Conservation (phyloP, 176 grass and related monocot species). For the Secale cereale region DNA sequence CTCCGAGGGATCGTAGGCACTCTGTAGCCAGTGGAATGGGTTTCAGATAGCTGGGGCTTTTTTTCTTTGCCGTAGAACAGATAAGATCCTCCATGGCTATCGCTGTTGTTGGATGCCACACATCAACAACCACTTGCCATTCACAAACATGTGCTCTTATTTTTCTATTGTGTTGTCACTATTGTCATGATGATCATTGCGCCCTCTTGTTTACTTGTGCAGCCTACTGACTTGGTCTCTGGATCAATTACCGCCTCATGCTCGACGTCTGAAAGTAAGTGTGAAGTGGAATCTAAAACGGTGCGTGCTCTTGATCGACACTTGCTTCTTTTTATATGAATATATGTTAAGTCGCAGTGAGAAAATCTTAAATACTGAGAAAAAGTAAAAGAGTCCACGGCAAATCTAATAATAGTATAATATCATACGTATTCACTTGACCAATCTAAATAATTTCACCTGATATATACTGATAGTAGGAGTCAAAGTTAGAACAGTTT, state of each 20-base stretch:
- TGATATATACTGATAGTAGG: background rate
- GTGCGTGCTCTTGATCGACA: background rate
- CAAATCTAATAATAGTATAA: too few relatives aligned
- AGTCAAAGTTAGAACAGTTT: background rate
- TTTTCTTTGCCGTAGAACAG: slow-evolving; percentile 18
- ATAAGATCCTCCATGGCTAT: slow-evolving; percentile 28
- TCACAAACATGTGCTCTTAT: slow-evolving; percentile 29
- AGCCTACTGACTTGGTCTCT: slow-evolving; percentile 13
- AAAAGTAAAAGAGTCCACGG: background rate
- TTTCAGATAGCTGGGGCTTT: background rate
- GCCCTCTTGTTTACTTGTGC: background rate
- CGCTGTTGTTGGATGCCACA: slow-evolving; percentile 34
- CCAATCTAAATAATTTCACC: background rate
- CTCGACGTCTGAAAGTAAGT: background rate
- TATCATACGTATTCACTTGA: background rate
- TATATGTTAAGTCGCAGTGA: background rate
- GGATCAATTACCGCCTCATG: background rate
- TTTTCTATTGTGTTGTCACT: slow-evolving; percentile 13
- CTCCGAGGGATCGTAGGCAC: background rate
- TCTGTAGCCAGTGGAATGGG: background rate
- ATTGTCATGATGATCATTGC: slow-evolving; percentile 16
- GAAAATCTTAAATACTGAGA: background rate
- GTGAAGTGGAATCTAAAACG: background rate
- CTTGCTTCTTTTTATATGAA: background rate
- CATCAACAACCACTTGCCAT: slow-evolving; percentile 14